Base-by-base conservation (phyloP, 108 stramenopile genomes). In the Aurantiochytrium sp. region DNA sequence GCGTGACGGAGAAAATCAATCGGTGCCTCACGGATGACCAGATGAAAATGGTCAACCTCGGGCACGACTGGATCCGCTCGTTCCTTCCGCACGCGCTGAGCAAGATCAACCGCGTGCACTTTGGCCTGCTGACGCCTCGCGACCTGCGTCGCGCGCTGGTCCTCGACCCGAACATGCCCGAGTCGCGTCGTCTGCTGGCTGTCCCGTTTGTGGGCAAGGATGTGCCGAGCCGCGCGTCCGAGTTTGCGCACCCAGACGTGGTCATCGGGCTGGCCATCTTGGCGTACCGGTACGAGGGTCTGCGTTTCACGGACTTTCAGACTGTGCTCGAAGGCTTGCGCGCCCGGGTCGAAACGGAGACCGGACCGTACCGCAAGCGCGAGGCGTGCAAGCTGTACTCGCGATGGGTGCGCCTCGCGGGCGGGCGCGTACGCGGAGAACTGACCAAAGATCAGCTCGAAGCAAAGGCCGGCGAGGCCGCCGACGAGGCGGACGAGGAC, bases 321-420 rank as follows among this genome's bases (percentile, higher is more conserved):
- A 93, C 93, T 8, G 93, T 95, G n/a, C 88, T 99, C 34, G 91
- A 93, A 31, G 95, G 93, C 53, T 90, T 99, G 54, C 92, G 96
- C 54, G 98, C 97, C 68, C 91, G 94, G 86, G 95, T 98, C 87
- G 97, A 98, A 68, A 94, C 96, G 12, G 98, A 98, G 59, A 96
- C 96, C 48, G 99, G 98, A 32, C 97, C 97, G 8, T 97, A 96
- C 88, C 95, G 96, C 88, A 96, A 97, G 90, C 93, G 99, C 34
- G 97, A 97, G 41, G 93, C 97, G 2, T 96, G 96, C 45, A 86
- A 54, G 85, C 2, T 34, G 34, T 86, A 24, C 85, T 32, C 52
- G 21, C 85, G 85, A 8, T 86, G 85, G 52, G 85, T 54, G 10
- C 52, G 85, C 4, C 30, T 86, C 2, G 85, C 52, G 19, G 48